These are phyloP conservation scores for Ensete glaucum DNA, from an alignment of 176 grass and related monocot species.

Conservation along the genomic window DNA sequence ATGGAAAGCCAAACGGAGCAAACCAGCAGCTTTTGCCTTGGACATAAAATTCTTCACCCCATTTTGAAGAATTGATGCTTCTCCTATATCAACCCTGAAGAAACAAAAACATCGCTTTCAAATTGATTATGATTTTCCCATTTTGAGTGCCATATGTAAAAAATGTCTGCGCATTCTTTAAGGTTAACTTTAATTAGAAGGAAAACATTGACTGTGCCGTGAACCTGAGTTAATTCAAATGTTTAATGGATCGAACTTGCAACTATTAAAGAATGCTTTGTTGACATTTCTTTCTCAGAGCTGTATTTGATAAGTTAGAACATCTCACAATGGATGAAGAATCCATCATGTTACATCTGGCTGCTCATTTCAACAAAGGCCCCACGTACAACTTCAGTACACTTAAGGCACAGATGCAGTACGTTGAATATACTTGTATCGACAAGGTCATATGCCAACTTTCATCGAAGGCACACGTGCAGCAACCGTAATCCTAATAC, in stretches of 20 bases:
- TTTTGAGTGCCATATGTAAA: neutral
- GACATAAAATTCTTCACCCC: constrained; percentile 65
- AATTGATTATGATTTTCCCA: neutral
- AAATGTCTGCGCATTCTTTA: too few species aligned
- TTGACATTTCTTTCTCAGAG: constrained; percentile 4
- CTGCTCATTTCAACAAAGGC: too few species aligned
- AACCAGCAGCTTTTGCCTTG: constrained; percentile 69
- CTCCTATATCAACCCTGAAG: constrained; percentile 39
- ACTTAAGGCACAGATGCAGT: too few species aligned
- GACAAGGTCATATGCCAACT: too few species aligned
- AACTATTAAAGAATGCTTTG: neutral
- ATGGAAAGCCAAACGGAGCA: constrained; percentile 91
- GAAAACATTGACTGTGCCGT: too few species aligned
- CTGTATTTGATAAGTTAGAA: constrained; percentile 2
- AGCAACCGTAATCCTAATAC: too few species aligned
- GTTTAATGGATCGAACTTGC: neutral
- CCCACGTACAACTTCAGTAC: too few species aligned
- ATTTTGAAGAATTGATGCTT: constrained; percentile 52
- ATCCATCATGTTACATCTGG: too few species aligned
- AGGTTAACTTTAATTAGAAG: too few species aligned
- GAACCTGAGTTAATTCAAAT: too few species aligned
- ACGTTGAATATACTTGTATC: too few species aligned
- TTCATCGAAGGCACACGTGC: too few species aligned
- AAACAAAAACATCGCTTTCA: constrained; percentile 6
- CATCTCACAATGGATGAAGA: neutral